Percentiles rank a stretch among this genome's conserved stretches.
These are phyloP conservation scores for Lathyrus tuberosus DNA, from an alignment of 306 rosid genomes.

Conservation along the genomic window DNA sequence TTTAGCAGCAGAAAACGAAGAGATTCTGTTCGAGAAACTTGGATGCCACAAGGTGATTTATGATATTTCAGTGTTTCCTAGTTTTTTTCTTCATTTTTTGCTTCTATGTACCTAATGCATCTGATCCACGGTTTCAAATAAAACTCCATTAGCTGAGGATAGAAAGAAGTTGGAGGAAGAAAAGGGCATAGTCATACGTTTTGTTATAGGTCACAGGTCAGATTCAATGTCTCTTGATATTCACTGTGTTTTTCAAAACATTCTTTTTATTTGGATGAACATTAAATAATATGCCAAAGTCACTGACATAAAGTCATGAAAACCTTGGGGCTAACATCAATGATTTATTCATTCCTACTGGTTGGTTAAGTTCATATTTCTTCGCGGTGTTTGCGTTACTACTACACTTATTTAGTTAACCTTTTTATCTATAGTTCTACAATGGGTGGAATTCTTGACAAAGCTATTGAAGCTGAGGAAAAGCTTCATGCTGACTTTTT, in stretches of 20 bases:
- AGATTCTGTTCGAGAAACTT: constrained; percentile 86
- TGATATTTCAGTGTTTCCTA: constrained; percentile 17
- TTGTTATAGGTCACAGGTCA: constrained; percentile 91
- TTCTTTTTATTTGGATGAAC: constrained; percentile 2
- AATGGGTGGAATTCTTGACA: constrained; percentile 84
- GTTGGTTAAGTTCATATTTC: neutral
- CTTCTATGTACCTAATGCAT: constrained; percentile 30
- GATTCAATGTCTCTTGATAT: constrained; percentile 34
- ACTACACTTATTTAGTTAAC: constrained; percentile 23
- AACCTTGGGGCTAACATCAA: too few species aligned
- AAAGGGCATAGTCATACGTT: constrained; percentile 83
- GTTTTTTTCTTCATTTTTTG: constrained; percentile 33
- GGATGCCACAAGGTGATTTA: constrained; percentile 90
- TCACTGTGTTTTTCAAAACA: too few species aligned
- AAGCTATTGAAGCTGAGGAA: constrained; percentile 83
- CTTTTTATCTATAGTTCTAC: constrained; percentile 55
- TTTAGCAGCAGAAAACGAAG: constrained; percentile 81
- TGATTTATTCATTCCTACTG: too few species aligned
- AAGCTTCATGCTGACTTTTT: constrained; percentile 66
- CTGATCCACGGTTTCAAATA: constrained; percentile 43
- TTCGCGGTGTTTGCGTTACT: constrained; percentile 18
- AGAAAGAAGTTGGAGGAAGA: constrained; percentile 85
- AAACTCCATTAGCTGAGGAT: constrained; percentile 54
- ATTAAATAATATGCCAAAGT: too few species aligned
- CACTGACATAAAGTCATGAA: too few species aligned